Conservation (phyloP, 2,329 filamentous ascomycete genomes). For the Ophiostoma novo-ulmi region DNA sequence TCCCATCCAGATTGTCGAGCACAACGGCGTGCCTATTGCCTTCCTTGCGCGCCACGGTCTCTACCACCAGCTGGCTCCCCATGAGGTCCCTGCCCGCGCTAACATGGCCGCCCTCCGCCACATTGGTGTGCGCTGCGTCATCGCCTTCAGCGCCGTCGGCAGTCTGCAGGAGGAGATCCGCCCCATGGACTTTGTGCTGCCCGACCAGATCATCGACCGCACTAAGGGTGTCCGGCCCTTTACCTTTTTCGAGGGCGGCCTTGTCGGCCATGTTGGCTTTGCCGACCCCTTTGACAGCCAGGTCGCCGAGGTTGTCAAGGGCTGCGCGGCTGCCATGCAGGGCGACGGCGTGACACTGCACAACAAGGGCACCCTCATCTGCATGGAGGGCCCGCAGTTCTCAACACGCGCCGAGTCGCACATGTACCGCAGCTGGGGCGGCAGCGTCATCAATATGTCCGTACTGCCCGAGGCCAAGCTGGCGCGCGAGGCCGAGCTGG, state of each 20-base stretch:
- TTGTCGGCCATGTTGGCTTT: constrained; percentile 92
- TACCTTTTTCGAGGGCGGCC: constrained; percentile 89
- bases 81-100: constrained; percentile 89
- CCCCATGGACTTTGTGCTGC: constrained; percentile 93
- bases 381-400: constrained; percentile 99
- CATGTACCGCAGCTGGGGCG: constrained; percentile 91
- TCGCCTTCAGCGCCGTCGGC: constrained; percentile 93
- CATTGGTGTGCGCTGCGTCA: constrained; percentile 82
- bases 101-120: constrained; percentile 96
- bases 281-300: constrained; percentile 87
- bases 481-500: constrained; percentile 90
- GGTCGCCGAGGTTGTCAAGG: constrained; percentile 69
- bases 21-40: constrained; percentile 74
- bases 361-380: constrained; percentile 76
- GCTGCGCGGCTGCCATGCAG: constrained; percentile 68
- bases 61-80: constrained; percentile 83
- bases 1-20: constrained; percentile 80
- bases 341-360: constrained; percentile 83
- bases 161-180: constrained; percentile 87
- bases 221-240: constrained; percentile 92
- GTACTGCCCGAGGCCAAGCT: constrained; percentile 93
- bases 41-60: constrained; percentile 91
- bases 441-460: constrained; percentile 97
- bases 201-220: constrained; percentile 94
- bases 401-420: constrained; percentile 92